A percentile compares a stretch with the other conserved stretches of the same genome.
Conservation (phyloP, 148 eudicot genomes). For the Linanthus parryae region DNA sequence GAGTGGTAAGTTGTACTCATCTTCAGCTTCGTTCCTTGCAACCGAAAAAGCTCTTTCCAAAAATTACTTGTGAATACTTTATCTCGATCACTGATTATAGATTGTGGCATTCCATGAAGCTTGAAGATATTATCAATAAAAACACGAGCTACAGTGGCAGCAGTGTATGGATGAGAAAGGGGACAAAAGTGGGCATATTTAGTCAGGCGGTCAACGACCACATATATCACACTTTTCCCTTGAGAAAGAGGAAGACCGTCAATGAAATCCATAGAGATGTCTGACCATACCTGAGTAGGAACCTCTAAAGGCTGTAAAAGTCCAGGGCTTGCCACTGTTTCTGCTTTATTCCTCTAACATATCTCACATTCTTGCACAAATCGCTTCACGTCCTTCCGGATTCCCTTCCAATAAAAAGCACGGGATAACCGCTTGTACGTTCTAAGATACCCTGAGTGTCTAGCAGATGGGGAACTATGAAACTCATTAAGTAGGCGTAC, state of each 20-base stretch:
- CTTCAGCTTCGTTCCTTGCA: neutral
- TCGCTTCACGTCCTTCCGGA: neutral
- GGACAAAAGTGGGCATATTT: slow-evolving; percentile 6
- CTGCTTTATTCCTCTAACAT: neutral
- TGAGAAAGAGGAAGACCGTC: neutral
- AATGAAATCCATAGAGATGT: slow-evolving; percentile 5
- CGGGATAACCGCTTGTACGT: neutral
- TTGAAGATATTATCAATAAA: neutral
- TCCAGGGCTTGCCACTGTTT: neutral
- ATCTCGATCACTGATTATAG: slow-evolving; percentile 2
- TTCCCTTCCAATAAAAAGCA: too few relatives aligned
- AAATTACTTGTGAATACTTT: neutral
- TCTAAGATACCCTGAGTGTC: neutral
- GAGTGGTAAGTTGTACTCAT: slow-evolving; percentile 1
- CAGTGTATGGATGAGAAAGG: slow-evolving; percentile 1
- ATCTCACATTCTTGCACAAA: neutral
- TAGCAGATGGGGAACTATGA: neutral
- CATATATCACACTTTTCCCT: neutral
- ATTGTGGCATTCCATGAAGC: slow-evolving; percentile 1
- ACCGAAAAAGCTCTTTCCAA: neutral
- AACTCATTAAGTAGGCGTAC: neutral
- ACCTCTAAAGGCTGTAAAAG: neutral
- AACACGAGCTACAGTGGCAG: neutral
- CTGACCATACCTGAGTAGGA: neutral
- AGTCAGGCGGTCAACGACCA: neutral